Conservation (phyloP, 2,329 filamentous ascomycete species). For the Macrophomina phaseolina region DNA sequence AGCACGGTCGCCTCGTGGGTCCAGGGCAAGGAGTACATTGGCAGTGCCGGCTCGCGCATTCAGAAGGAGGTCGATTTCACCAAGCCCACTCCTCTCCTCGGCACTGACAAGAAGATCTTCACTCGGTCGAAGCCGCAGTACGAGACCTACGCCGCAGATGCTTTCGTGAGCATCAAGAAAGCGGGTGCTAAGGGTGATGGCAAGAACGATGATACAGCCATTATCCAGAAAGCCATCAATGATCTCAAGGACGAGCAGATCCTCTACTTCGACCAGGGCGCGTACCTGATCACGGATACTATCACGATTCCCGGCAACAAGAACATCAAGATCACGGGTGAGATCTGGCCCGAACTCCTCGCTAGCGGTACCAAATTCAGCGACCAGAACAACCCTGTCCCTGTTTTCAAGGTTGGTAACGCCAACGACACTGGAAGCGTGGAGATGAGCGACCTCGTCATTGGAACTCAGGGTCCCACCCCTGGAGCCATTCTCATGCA, state of each 20-base stretch:
- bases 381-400: slow-evolving; percentile 75
- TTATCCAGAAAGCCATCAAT: slow-evolving; percentile 80
- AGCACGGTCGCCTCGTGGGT: slow-evolving; percentile 73
- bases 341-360: slow-evolving; percentile 90
- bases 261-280: slow-evolving; percentile 69
- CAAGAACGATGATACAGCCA: slow-evolving; percentile 81
- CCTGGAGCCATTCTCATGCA: slow-evolving; percentile 89
- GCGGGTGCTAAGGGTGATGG: slow-evolving; percentile 89
- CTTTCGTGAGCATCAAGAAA: slow-evolving; percentile 83
- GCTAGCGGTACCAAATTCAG: slow-evolving; percentile 76
- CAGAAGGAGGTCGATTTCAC: slow-evolving; percentile 60
- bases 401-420: slow-evolving; percentile 85
- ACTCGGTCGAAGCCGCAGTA: slow-evolving; percentile 92
- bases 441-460: slow-evolving; percentile 86
- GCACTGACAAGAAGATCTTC: slow-evolving; percentile 71
- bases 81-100: slow-evolving; percentile 72
- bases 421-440: slow-evolving; percentile 77
- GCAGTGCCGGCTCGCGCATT: slow-evolving; percentile 54
- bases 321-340: slow-evolving; percentile 85
- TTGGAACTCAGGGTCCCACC: slow-evolving; percentile 81
- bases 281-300: slow-evolving; percentile 66
- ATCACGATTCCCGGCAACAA: slow-evolving; percentile 64
- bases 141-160: slow-evolving; percentile 65
- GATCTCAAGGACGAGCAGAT: slow-evolving; percentile 65
- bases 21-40: slow-evolving; percentile 76